Base-by-base conservation (phyloP, 2,329 filamentous ascomycete genomes). In the Torrubiella hemipterigena region DNA sequence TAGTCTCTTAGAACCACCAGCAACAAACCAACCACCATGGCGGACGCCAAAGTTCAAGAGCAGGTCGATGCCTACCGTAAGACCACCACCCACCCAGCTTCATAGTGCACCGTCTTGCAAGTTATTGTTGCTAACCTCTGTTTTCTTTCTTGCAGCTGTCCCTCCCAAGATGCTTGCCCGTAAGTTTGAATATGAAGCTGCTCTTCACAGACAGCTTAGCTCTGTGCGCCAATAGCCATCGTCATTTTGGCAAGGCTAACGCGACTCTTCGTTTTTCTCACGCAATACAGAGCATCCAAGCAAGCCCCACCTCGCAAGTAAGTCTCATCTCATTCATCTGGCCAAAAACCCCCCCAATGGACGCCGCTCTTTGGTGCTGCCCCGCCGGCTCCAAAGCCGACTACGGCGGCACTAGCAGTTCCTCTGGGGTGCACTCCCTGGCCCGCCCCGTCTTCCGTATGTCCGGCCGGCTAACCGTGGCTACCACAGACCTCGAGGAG, bases 121-220 rank as follows among this genome's bases (percentile, higher is more conserved):
- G 31, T 25, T 30, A 40, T 23, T 32, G 16, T 33, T 38, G 41
- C 46, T 55, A 32, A 50, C 46, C 29, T 20, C 34, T n/a, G n/a
- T n/a, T 25, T 13, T 4, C 10, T 11, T 22, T 23, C 10, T 30
- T 41, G 36, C 43, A 78, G 74, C 76, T 45, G 72, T 73, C 43
- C 74, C 74, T 6, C 54, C 68, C 51, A 76, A 74, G 60, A 77
- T 79, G 73, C 67, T 78, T 52, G 69, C 63, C 35, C 78, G 74
- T 79, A 73, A 52, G 74, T 59, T 30, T 13, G 17, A n/a, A n/a
- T n/a, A n/a, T n/a, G n/a, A n/a, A n/a, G n/a, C n/a, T n/a, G n/a
- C n/a, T n/a, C n/a, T n/a, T n/a, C n/a, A n/a, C n/a, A n/a, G n/a
- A n/a, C n/a, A n/a, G n/a, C n/a, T n/a, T n/a, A n/a, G n/a, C n/a